Base-by-base conservation (phyloP, 805 yeast genomes). In the Teunomyces gatunensis region DNA sequence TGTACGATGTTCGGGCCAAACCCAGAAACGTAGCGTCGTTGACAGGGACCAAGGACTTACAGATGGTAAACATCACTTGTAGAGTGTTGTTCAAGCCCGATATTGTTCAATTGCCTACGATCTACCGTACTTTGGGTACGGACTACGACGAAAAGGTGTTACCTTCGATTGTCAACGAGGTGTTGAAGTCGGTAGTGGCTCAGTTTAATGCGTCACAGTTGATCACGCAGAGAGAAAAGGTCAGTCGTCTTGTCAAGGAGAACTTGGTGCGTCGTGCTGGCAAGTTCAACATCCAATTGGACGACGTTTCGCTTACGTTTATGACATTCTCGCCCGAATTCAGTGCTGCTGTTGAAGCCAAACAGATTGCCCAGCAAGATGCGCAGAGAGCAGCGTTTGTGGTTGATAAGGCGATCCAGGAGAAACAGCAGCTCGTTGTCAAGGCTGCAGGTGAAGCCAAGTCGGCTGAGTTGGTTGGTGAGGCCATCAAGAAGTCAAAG, bases 21-120 rank as follows among this genome's bases (percentile, higher is more conserved):
- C 99, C 99, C 50, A 84, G 97, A 71, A 90, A 90, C 58, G 95
- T 94, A 51, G 88, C 97, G 11, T 89, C 97, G 21, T 79, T 95
- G 60, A 94, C 99, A 1, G 99, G 99, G 55, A 94, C 99, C 18
- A 94, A 94, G 73, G 99, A 94, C 71, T 79, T 94, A 64, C 99
- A 94, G 74, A 94, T 94, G 99, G 99, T 94, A 43, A 94, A 90
- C 69, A 92, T 94, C 63, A 92, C 98, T n/a, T 94, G 99, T 69
- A 85, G 99, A 74, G 99, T 94, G 21, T 79, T 94, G 58, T 86
- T 95, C 47, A 84, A 91, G 66, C 99, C 99, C 0, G 85, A 87
- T 48, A 78, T 89, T 25, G 67, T 69, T 45, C 82, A 89, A 45
- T 77, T 94, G 56, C 96, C 98, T 21, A 77, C 76, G 10, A 88